Base-by-base conservation (phyloP, 208 protist species). In the Wallacemonas sp. region DNA sequence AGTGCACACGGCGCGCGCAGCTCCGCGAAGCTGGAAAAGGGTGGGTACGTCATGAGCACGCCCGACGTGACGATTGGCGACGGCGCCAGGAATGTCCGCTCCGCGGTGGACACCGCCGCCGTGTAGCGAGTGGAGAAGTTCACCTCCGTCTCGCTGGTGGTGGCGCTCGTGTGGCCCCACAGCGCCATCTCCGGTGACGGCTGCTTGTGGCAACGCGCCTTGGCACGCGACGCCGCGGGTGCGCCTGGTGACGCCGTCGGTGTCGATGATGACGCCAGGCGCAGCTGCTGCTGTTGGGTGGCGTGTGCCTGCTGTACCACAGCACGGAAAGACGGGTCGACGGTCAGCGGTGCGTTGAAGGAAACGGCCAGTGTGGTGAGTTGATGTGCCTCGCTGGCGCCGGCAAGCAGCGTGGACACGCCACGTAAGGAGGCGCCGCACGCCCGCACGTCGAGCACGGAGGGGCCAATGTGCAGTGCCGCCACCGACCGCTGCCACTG, bases 351-450 rank as follows among this genome's bases (percentile, higher is more conserved):
- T 3, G 60, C 42, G 32, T 39, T 38, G 27, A 41, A 65, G 41
- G 42, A 54, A 9, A 48, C 6, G 30, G 62, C 19, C 10, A 58
- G 15, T 8, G 50, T 57, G 27, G 55, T 19, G 41, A 93, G 58
- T 2, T 80, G 70, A 26, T 89, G 77, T 2, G 84, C 73, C 32
- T 63, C 71, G 55, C 84, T 89, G 36, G 82, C 84, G 3, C 74
- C 88, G 17, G 77, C 76, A 32, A 91, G 70, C 22, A 90, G 71
- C 21, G 80, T 72, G 15, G 84, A 88, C 24, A 94, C 63, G 5
- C 88, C 88, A 33, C 82, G 88, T 17, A 70, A 62, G 0, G 79
- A 84, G 0, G 75, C 73, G 8, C 78, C 73, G 65, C 87, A 93
- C 44, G 70, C 69, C 5, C 81, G 74, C 29, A 87, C 39, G 57